Percentiles rank a stretch among this genome's conserved stretches.
Conservation (phyloP, 495 filamentous ascomycete genomes). For the Podospora fimiseda region DNA sequence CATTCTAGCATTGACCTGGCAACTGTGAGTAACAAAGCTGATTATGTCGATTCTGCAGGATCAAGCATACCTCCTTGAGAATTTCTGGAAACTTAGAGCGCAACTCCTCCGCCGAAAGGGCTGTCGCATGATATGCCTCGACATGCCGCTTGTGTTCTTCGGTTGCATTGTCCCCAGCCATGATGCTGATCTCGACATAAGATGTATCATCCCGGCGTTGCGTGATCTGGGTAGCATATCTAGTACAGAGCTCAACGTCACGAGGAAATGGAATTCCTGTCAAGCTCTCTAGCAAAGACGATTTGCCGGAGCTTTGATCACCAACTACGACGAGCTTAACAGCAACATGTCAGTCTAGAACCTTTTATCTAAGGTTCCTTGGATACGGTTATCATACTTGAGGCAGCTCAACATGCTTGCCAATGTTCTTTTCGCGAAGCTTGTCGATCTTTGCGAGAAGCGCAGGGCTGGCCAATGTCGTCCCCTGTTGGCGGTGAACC, state of each 20-base stretch:
- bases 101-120: constrained; percentile 11
- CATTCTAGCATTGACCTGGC: constrained; percentile 32
- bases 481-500: not conserved
- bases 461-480: constrained; percentile 10
- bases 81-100: constrained; percentile 18
- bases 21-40: no score
- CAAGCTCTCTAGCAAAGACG: constrained; percentile 42
- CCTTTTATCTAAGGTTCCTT: not conserved
- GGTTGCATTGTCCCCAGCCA: constrained; percentile 30
- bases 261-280: constrained; percentile 44
- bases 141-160: constrained; percentile 13
- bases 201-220: constrained; percentile 25
- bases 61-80: constrained; percentile 18
- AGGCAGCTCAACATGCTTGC: constrained; percentile 31
- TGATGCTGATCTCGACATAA: constrained; percentile 35
- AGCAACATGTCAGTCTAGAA: constrained; percentile 1
- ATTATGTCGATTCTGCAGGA: no score
- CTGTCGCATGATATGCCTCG: constrained; percentile 9
- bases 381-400: constrained; percentile 15
- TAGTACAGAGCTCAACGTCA: constrained; percentile 43
- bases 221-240: constrained; percentile 52
- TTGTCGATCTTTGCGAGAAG: constrained; percentile 32
- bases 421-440: constrained; percentile 36
- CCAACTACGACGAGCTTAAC: constrained; percentile 39
- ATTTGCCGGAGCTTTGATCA: constrained; percentile 46